Base-by-base conservation (phyloP, 352 stramenopile genomes). In the Thraustochytrium striatum region DNA sequence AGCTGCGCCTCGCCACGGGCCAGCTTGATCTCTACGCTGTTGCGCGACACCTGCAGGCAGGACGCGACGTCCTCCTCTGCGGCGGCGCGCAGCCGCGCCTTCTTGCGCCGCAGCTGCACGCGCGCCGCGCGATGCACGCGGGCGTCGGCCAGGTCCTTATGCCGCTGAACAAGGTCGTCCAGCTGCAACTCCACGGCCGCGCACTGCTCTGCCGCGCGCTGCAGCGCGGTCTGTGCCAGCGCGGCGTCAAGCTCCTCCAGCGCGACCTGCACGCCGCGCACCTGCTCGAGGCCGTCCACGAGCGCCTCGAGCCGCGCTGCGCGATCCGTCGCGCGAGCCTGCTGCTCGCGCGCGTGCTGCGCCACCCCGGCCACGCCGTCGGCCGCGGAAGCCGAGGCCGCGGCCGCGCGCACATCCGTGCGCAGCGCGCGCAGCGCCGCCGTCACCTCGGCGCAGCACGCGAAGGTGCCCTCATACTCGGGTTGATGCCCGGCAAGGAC, bases 401-500 rank as follows among this genome's bases (percentile, higher is more conserved):
- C 39, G 35, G 65, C 65, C 65, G 43, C 32, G 2, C 52, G 21
- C 52, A 75, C 28, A n/a, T 75, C 65, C 36, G 65, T 43, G n/a
- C 65, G 65, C 35, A 75, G 65, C 65, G 41, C 39, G 44, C 52
- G 30, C 1, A 75, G 30, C 50, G 65, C 41, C 25, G 52, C 21
- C 3, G 11, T n/a, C 16, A 75, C 65, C 30, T 75, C 65, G 16
- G 65, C 41, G 11, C 41, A 72, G 65, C 65, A 75, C 30, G 65
- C 43, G 68, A 75, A 75, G 44, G 65, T 62, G n/a, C 52, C 65
- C 32, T 39, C 65, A 25, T 55, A 75, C 25, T 75, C 65, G 1
- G 65, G 65, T 19, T 75, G 65, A 43, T 75, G 65, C 13, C 65
- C 65, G 30, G 30, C 65, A 25, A 75, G 65, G 19, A 75, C 65